Evolutionary conservation across 495 filamentous ascomycete species (phyloP).

Genomic region (Rhizodiscina lignyota): DNA sequence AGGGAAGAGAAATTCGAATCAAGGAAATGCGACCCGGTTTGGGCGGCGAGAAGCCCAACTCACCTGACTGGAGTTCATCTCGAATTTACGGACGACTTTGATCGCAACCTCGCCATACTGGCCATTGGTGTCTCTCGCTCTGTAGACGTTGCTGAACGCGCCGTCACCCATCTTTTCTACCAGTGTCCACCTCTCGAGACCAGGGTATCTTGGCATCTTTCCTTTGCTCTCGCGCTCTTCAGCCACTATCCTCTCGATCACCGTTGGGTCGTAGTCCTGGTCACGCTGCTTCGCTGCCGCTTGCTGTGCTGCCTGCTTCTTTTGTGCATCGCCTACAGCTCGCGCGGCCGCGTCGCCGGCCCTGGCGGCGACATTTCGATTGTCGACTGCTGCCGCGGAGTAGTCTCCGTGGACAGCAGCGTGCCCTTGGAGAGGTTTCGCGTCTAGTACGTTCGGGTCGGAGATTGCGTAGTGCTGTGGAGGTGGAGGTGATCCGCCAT

Average conservation of each 20-base stretch:
- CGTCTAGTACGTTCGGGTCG: conserved; percentile 28
- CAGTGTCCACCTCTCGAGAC: conserved; percentile 76
- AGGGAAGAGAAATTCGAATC: conserved; percentile 10
- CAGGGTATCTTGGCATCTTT: conserved; percentile 82
- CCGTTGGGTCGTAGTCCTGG: conserved; percentile 37
- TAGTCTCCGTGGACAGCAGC: conserved; percentile 22
- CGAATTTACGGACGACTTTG: conserved; percentile 96
- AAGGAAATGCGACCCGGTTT: conserved; percentile 9
- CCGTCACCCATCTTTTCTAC: conserved; percentile 98
- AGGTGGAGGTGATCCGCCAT: conserved; percentile 28
- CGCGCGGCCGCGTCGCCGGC: conserved; percentile 42
- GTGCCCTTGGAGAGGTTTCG: conserved; percentile 25
- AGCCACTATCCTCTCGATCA: conserved; percentile 68
- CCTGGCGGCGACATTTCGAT: conserved; percentile 45
- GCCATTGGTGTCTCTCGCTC: conserved; percentile 56
- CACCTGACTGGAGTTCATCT: conserved; percentile 98
- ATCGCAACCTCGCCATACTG: conserved; percentile 74
- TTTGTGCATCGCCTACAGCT: conserved; percentile 29
- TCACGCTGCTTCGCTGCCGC: conserved; percentile 25
- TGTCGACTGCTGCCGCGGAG: conserved; percentile 41
- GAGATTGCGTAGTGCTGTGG: conserved; percentile 37
- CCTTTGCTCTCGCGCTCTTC: conserved; percentile 75
- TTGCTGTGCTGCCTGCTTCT: conserved; percentile 22
- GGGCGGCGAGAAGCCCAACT: conserved; percentile 24
- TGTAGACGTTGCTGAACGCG: conserved; percentile 97